Conservation (phyloP, 2,329 filamentous ascomycete genomes). For the Sporothrix protearum region DNA sequence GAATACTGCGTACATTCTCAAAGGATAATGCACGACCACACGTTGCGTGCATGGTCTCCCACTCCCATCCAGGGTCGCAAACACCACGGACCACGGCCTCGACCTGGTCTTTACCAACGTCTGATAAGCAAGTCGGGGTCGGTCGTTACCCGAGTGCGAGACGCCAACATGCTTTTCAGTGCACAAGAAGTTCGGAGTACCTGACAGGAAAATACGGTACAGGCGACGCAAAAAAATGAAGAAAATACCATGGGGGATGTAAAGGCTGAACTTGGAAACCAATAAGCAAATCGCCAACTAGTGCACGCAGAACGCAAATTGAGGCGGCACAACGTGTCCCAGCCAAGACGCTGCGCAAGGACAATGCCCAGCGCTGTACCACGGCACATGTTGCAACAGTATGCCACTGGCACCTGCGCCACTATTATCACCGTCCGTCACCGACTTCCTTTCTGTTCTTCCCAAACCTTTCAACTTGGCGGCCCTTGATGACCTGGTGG, state of each 20-base stretch:
- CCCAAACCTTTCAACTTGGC: not conserved
- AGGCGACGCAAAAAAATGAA: not conserved
- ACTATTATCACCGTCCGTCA: not conserved
- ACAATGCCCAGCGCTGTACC: not conserved
- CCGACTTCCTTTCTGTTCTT: not conserved
- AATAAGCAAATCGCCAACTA: constrained; percentile 2
- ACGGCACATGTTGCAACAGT: constrained; percentile 11
- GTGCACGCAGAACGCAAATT: not conserved
- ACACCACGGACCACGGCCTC: not conserved
- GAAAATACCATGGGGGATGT: not conserved
- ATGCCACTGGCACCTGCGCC: not conserved
- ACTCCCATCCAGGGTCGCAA: not conserved
- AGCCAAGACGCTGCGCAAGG: not conserved
- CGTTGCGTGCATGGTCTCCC: not conserved
- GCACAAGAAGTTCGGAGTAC: not conserved
- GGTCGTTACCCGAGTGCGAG: not conserved
- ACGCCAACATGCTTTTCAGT: not conserved
- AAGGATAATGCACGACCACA: not conserved
- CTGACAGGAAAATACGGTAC: not conserved
- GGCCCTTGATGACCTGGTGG: not conserved
- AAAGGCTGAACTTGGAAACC: constrained; percentile 2
- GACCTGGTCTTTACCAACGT: not conserved
- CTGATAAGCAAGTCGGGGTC: not conserved
- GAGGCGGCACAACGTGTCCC: not conserved
- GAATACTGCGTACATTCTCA: no score